Evolutionary conservation across 1,139 yeast genomes (phyloP), one percentile per base, ranked within the genome.

Genomic region (Candida sp.): DNA sequence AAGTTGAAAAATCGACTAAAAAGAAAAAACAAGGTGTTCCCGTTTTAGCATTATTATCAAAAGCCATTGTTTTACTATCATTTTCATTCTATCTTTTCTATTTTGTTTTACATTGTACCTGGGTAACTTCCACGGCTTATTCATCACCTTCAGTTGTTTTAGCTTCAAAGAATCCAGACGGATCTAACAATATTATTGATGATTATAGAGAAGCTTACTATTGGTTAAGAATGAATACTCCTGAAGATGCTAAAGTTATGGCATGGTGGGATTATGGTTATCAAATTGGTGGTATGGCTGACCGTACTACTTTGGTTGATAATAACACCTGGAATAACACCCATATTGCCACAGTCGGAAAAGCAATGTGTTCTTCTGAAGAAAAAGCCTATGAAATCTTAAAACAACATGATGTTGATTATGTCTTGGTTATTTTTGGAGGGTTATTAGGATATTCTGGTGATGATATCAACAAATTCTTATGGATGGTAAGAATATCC

Each of bases 231-330:
- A 90, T 93, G 97, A 95, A 95, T 70, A 93, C 99, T 1, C 82
- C 88, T 4, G 97, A 91, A 63, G 99, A 95, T 62, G 87, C 97
- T 40, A 90, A 88, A 66, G 86, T 95, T 50, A 89, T 95, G 87
- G 87, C 98, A 5, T 95, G 99, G 99, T 95, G 99, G 99, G 99
- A 95, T 74, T 95, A 95, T 63, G 99, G 99, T 44, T 95, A 95
- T 68, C 99, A 95, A 70, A 95, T 95, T 59, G 99, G 99, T 55
- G 99, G 99, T 49, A 93, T 95, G 98, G 99, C 99, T 38, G 99
- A 95, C 68, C 82, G 99, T 64, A 93, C 99, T 51, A 95, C 99
- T 4, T 77, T 95, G 54, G 99, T 95, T 37, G 99, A 95, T 66
- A 95, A 95, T 77, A 95, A 95, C 68, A 95, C 99, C 8, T 95